A percentile compares a stretch with the other conserved stretches of the same genome.
These are phyloP conservation scores for Arthroderma sp. DNA, from an alignment of 2,329 filamentous ascomycete genomes.

Conservation along the genomic window DNA sequence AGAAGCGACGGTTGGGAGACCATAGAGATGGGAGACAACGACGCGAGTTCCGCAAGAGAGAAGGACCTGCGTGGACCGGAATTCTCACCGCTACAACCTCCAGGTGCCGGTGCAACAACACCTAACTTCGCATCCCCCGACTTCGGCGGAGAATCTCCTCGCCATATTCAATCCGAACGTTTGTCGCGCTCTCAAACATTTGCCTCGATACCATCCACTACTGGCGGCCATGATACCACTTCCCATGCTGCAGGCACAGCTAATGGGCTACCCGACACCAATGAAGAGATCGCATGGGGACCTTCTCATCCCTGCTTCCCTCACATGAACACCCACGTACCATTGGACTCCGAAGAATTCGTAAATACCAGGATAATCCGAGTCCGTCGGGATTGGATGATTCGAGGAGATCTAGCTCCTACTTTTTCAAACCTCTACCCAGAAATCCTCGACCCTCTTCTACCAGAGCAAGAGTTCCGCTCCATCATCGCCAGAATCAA, in stretches of 20 bases:
- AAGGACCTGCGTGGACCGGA: conserved; percentile 20
- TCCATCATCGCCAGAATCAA: conserved; percentile 72
- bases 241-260: conserved; percentile 15
- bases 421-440: conserved; percentile 93
- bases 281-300: conserved; percentile 70
- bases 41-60: conserved; percentile 16
- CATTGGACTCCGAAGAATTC: conserved; percentile 60
- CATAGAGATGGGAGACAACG: conserved; percentile 14
- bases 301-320: conserved; percentile 89
- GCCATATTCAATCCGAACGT: conserved; percentile 27
- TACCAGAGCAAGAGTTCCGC: conserved; percentile 79
- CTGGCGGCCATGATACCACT: no score
- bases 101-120: neutral
- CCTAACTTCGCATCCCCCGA: conserved; percentile 4
- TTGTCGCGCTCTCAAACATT: conserved; percentile 30
- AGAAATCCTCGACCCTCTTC: conserved; percentile 78
- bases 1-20: conserved; percentile 20
- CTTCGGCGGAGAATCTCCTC: conserved; percentile 18
- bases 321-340: conserved; percentile 83
- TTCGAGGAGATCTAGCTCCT: conserved; percentile 77
- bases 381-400: conserved; percentile 80
- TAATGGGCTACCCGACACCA: conserved; percentile 18
- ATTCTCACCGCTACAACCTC: conserved; percentile 8
- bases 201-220: conserved; percentile 21
- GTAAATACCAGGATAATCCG: conserved; percentile 76